Evolutionary conservation across 768 basidiomycete genomes (phyloP).

Genomic region (Serendipita indica): DNA sequence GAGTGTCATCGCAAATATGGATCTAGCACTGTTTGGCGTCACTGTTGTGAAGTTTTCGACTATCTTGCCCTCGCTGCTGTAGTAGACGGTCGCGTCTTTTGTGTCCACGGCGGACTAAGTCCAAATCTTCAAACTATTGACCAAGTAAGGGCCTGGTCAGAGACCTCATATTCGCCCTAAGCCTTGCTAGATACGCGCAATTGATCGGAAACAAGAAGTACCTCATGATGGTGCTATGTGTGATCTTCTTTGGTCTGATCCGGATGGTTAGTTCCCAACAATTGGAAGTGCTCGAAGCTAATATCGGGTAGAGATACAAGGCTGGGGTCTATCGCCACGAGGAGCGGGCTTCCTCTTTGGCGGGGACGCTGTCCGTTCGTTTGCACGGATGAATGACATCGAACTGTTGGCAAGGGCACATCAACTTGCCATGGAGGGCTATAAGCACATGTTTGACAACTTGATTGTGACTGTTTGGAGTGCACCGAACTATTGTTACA

Average conservation of each 20-base stretch:
- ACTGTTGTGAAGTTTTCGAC: slow-evolving; percentile 93
- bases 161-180: background rate
- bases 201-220: slow-evolving; percentile 93
- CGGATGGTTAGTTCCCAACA: slow-evolving; percentile 71
- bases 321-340: slow-evolving; percentile 89
- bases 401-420: slow-evolving; percentile 86
- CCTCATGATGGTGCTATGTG: slow-evolving; percentile 99
- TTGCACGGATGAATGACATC: slow-evolving; percentile 84
- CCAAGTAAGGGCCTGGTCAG: slow-evolving; percentile 68
- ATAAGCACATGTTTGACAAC: slow-evolving; percentile 91
- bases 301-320: background rate
- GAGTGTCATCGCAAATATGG: slow-evolving; percentile 99
- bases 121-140: slow-evolving; percentile 92
- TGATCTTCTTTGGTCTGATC: slow-evolving; percentile 98
- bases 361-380: slow-evolving; percentile 64
- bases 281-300: background rate
- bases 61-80: slow-evolving; percentile 90
- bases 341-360: slow-evolving; percentile 97
- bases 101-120: slow-evolving; percentile 91
- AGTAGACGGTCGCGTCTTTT: slow-evolving; percentile 76
- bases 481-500: slow-evolving; percentile 76
- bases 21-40: slow-evolving; percentile 89
- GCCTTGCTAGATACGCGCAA: slow-evolving; percentile 57
- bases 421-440: slow-evolving; percentile 91
- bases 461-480: slow-evolving; percentile 90